phyloP scores from a whole-genome alignment of 192 early-diverging fungal genomes.

The Coemansia sp. region DNA sequence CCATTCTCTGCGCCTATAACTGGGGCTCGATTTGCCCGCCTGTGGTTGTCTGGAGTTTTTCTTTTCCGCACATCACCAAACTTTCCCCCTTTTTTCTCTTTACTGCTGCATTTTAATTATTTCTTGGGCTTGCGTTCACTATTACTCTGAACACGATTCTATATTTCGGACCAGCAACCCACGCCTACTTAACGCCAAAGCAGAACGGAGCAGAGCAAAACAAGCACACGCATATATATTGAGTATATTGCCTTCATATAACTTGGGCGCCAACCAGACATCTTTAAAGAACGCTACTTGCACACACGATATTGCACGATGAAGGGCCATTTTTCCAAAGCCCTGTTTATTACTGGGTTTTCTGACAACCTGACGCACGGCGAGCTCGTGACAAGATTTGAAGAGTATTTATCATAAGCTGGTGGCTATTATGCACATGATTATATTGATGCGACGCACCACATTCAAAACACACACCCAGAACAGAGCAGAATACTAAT shows the following conservation, averaged over 20 bases:
- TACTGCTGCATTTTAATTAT: background rate
- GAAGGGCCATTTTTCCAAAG: slow-evolving; percentile 24
- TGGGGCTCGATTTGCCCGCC: background rate
- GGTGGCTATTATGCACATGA: background rate
- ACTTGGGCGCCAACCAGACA: too few species aligned
- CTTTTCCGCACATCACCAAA: background rate
- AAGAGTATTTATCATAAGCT: slow-evolving; percentile 26
- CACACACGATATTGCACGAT: slow-evolving; percentile 4
- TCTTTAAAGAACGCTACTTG: background rate
- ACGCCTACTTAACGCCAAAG: too few species aligned
- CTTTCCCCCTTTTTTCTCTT: background rate
- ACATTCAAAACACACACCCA: too few species aligned
- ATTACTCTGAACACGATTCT: background rate
- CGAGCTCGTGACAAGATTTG: slow-evolving; percentile 37
- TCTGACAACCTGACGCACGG: slow-evolving; percentile 23
- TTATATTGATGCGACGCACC: background rate
- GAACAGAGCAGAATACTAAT: background rate
- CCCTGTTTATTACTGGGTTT: slow-evolving; percentile 40
- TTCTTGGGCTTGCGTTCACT: background rate
- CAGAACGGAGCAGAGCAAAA: background rate
- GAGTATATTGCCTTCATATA: background rate
- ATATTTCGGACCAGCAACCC: background rate
- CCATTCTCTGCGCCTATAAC: background rate
- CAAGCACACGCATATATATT: background rate
- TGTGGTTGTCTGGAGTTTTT: too few species aligned